Base-by-base conservation (phyloP, 495 filamentous ascomycete genomes). In the Durotheca rogersii region DNA sequence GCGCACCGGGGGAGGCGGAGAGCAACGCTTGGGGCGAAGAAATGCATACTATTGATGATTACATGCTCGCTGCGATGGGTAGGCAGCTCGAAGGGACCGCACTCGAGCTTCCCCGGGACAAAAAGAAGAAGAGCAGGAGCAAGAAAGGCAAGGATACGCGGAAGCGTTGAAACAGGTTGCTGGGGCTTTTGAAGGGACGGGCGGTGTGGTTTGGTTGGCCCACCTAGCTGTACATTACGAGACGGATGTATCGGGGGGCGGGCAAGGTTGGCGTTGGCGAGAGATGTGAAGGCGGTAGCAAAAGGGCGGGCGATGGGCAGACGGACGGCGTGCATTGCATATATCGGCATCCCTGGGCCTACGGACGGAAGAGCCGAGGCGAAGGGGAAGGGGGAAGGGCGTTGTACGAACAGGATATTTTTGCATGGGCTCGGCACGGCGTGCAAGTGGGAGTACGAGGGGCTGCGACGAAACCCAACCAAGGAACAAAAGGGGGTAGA, bases 41-140 rank as follows among this genome's bases (percentile, higher is more conserved):
- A 32, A 77, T 83, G 23, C 77, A 81, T 51, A 79, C 60, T 0
- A 78, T 94, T 19, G 92, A 98, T 60, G 88, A 92, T 32, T 95
- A 89, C 62, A 88, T 97, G 81, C 70, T 96, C 44, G 72, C 74
- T 19, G 81, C 81, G 50, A 86, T 94, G 81, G 77, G 87, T 51
- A 83, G 77, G 74, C 82, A 90, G 64, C 74, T 93, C 38, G 83
- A 85, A 59, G 83, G 87, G 46, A 84, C 90, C 47, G 83, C 87
- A 19, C 76, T 95, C 40, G 83, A 89, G 49, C 77, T 89, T 43
- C 89, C 90, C 3, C 78, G 77, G 56, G 89, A 91, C 60, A 89
- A 87, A 69, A 90, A 81, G 66, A 90, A 81, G 66, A 87, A 82
- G 73, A 70, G 71, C 35, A 93, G 87, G 70, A 66, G n/a, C 31